These are phyloP conservation scores for Barbarea vulgaris DNA, from an alignment of 345 rosid genomes.

Conservation along the genomic window DNA sequence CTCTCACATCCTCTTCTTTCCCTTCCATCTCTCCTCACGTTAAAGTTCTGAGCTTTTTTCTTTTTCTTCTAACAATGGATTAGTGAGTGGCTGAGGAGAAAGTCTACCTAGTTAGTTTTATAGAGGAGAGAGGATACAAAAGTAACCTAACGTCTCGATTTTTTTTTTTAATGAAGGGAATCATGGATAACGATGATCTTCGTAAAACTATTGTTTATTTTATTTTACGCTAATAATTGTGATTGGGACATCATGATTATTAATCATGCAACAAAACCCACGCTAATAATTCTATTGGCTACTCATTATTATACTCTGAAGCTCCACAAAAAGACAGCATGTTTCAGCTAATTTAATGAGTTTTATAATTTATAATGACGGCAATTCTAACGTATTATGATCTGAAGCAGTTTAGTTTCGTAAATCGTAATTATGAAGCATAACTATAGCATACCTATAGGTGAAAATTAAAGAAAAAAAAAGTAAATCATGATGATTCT, in stretches of 20 bases:
- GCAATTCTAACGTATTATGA: not conserved
- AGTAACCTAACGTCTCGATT: constrained; percentile 26
- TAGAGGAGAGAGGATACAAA: constrained; percentile 1
- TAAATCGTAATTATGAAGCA: constrained; percentile 1
- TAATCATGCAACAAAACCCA: constrained; percentile 27
- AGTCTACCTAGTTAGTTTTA: constrained; percentile 22
- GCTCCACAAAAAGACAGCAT: constrained; percentile 8
- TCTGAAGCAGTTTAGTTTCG: not conserved
- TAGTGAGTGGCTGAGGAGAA: constrained; percentile 1
- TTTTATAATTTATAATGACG: not conserved
- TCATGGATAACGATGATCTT: constrained; percentile 35
- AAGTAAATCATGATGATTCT: constrained; percentile 5
- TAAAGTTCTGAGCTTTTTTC: not conserved
- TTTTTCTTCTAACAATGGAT: not conserved
- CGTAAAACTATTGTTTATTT: not conserved
- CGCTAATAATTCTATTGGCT: constrained; percentile 14
- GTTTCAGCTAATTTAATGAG: not conserved
- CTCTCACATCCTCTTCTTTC: constrained; percentile 51
- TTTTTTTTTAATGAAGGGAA: not conserved
- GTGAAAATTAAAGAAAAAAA: not conserved
- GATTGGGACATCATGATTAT: not conserved
- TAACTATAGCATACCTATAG: not conserved
- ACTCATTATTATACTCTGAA: not conserved
- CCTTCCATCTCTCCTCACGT: constrained; percentile 42
- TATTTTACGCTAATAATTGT: not conserved